Evolutionary conservation across 164 flowering plant species (phyloP).

Genomic region (Stephania japonica): DNA sequence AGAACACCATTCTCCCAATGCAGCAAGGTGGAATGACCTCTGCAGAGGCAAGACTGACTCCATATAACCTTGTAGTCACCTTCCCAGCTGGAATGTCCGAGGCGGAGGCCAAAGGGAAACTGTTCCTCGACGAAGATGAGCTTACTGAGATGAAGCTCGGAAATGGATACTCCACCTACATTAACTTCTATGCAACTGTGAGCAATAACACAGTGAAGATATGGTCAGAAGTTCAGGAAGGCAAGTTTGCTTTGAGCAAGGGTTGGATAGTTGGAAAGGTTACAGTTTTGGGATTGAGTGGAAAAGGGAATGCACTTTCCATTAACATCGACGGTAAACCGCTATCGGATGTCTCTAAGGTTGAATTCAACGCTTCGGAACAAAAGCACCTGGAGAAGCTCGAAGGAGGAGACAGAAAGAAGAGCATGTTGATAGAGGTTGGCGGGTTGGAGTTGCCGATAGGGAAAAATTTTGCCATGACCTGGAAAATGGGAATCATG

Average conservation of each 20-base stretch:
- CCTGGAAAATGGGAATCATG: conserved; percentile 54
- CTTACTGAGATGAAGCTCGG: conserved; percentile 59
- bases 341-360: conserved; percentile 15
- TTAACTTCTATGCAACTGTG: conserved; percentile 45
- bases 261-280: conserved; percentile 50
- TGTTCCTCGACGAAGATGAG: conserved; percentile 65
- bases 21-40: conserved; percentile 67
- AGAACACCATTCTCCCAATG: conserved; percentile 72
- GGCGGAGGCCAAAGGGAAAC: conserved; percentile 46
- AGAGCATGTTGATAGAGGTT: conserved; percentile 48
- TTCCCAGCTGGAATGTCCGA: conserved; percentile 49
- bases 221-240: conserved; percentile 61
- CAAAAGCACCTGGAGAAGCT: conserved; percentile 25
- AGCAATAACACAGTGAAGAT: conserved; percentile 36
- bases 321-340: conserved; percentile 42
- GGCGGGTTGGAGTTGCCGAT: conserved; percentile 41
- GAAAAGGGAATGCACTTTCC: conserved; percentile 25
- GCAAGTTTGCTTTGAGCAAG: conserved; percentile 45
- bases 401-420: conserved; percentile 30
- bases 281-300: conserved; percentile 46
- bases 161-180: conserved; percentile 44
- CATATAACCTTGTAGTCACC: conserved; percentile 50
- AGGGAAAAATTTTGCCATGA: conserved; percentile 55
- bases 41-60: conserved; percentile 61
- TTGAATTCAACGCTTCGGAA: conserved; percentile 22